phyloP scores from a whole-genome alignment of 495 filamentous ascomycete species.

The Penicillium subrubescens region DNA sequence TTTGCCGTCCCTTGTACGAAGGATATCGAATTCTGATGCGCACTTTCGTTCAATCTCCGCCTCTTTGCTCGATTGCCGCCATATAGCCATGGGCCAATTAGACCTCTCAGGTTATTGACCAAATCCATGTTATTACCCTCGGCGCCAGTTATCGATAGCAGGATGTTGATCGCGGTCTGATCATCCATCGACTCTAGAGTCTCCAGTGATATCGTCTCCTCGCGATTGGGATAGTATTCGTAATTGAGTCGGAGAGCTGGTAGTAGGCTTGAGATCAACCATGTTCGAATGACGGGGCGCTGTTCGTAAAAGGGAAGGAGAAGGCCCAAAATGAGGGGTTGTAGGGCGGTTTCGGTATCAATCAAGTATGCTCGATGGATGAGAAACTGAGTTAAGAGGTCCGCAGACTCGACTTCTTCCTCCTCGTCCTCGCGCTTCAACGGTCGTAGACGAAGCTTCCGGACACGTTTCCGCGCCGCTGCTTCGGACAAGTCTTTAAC shows the following conservation, averaged over 20 bases:
- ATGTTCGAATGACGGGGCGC: slow-evolving; percentile 65
- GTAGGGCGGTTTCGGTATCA: slow-evolving; percentile 75
- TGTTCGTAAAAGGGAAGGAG: slow-evolving; percentile 74
- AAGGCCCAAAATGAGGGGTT: slow-evolving; percentile 71
- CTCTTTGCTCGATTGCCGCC: slow-evolving; percentile 65
- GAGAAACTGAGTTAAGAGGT: slow-evolving; percentile 69
- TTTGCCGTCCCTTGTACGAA: slow-evolving; percentile 27
- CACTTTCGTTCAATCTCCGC: slow-evolving; percentile 48
- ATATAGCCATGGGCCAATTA: slow-evolving; percentile 84
- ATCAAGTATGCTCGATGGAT: slow-evolving; percentile 74
- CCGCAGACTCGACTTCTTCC: slow-evolving; percentile 45
- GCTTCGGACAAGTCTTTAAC: slow-evolving; percentile 64
- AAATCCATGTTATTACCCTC: slow-evolving; percentile 48
- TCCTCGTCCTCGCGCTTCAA: slow-evolving; percentile 54
- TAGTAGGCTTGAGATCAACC: slow-evolving; percentile 77
- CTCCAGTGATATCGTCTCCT: slow-evolving; percentile 60
- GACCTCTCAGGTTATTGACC: slow-evolving; percentile 70
- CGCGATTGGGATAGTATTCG: slow-evolving; percentile 73
- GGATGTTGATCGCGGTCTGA: slow-evolving; percentile 61
- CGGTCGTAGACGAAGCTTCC: slow-evolving; percentile 68
- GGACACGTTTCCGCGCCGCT: slow-evolving; percentile 68
- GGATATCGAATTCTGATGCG: slow-evolving; percentile 34
- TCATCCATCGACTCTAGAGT: slow-evolving; percentile 58
- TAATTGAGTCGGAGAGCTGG: slow-evolving; percentile 80
- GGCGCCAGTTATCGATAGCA: slow-evolving; percentile 65